A percentile compares a stretch with the other conserved stretches of the same genome.
Conservation (phyloP, 768 basidiomycete species). For the Candolleomyces aberdarensis region DNA sequence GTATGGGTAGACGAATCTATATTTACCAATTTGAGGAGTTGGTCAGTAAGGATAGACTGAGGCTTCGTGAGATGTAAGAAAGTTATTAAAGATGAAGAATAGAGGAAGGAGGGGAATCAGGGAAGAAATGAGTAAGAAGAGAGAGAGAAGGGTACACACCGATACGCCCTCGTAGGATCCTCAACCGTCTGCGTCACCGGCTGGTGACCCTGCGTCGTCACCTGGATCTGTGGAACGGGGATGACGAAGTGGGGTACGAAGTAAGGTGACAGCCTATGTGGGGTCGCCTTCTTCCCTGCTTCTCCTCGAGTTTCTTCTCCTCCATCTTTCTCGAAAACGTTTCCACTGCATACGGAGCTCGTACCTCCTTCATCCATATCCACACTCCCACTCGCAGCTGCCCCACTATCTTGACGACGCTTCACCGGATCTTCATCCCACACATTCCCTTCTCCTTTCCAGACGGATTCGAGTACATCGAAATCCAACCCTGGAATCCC, state of each 20-base stretch:
- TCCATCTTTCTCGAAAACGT: not conserved
- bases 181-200: not conserved
- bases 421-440: too few species aligned
- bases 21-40: not conserved
- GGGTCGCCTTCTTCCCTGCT: not conserved
- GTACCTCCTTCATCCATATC: too few species aligned
- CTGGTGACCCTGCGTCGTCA: too few species aligned
- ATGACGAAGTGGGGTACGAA: conserved; percentile 14
- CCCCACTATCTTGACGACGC: too few species aligned
- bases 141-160: not conserved
- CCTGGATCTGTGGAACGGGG: not conserved
- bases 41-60: not conserved
- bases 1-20: conserved; percentile 50
- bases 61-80: not conserved
- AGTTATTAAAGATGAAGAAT: not conserved
- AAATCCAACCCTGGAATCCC: too few species aligned
- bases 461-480: too few species aligned
- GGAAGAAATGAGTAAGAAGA: not conserved
- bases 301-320: not conserved
- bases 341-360: too few species aligned
- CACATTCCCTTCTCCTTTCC: too few species aligned
- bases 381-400: too few species aligned
- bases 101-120: too few species aligned
- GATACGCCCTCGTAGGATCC: conserved; percentile 10
- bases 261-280: not conserved